Evolutionary conservation across 1,284 basidiomycete genomes (phyloP), one percentile per base, ranked within the genome.

Genomic region (Marasmius tenuissimus): DNA sequence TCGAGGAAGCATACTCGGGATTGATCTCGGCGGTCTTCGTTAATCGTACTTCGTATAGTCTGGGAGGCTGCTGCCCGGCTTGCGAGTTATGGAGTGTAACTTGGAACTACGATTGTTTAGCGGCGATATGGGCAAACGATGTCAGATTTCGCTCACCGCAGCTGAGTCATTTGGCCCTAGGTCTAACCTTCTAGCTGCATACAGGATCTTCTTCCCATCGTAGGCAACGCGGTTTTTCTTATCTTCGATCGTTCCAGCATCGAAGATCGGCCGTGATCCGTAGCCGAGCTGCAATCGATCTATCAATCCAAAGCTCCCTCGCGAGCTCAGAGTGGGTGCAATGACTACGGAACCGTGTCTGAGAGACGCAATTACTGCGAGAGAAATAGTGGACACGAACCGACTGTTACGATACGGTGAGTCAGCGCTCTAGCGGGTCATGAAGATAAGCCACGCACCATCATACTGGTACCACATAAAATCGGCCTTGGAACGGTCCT

Each of bases 21-120:
- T 87, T 87, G 62, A 88, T 86, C 4, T 76, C 75, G 0, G 83
- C 82, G 0, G 85, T 87, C 57, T 80, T 78, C 4, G 78, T 82
- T 1, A 88, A 67, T 34, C 71, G 75, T 35, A 87, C 72, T 57
- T 80, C 85, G 71, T 82, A 84, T 1, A 80, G 68, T 55, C 80
- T 83, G 0, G 85, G 84, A 10, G 75, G 40, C 18, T 33, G 52
- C 9, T 34, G 57, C 6, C 57, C 40, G 27, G 16, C 1, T n/a
- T 54, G 52, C 12, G 12, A 11, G 9, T 34, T 14, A 54, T 54
- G 52, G 16, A 54, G 33, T 18, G 52, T 5, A 2, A 54, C 37
- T 5, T n/a, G 16, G 52, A 54, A 38, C 52, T 54, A n/a, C 27
- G 27, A 27, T 27, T 27, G 27, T 27, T 27, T 27, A 27, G 27